These are phyloP conservation scores for Athelia psychrophila DNA, from an alignment of 1,284 basidiomycete genomes.

Conservation along the genomic window DNA sequence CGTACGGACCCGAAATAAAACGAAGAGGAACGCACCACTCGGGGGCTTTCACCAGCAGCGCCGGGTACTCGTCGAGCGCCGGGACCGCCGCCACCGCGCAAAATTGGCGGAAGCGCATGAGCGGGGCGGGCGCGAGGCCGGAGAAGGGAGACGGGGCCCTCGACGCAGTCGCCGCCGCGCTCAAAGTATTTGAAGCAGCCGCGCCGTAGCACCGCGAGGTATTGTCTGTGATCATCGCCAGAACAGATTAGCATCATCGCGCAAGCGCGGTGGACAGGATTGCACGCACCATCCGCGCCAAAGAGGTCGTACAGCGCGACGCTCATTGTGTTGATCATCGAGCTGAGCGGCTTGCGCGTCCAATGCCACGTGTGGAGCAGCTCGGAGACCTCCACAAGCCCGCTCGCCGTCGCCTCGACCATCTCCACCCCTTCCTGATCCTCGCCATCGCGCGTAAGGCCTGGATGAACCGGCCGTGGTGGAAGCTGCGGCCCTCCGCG, in stretches of 20 bases:
- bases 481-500: constrained; percentile 82
- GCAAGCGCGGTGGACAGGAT: constrained; percentile 8
- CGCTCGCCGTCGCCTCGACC: constrained; percentile 81
- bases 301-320: constrained; percentile 92
- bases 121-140: constrained; percentile 73
- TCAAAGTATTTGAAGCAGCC: constrained; percentile 99
- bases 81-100: constrained; percentile 29
- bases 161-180: constrained; percentile 85
- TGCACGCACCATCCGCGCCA: constrained; percentile 72
- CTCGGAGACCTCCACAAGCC: constrained; percentile 61
- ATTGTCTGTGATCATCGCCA: constrained; percentile 54
- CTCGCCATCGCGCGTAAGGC: constrained; percentile 71
- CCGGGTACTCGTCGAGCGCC: constrained; percentile 58
- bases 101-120: constrained; percentile 89
- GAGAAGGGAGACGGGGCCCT: constrained; percentile 86
- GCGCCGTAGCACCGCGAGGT: constrained; percentile 80
- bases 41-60: constrained; percentile 50
- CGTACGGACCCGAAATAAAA: constrained; percentile 2
- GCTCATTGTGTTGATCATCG: constrained; percentile 88
- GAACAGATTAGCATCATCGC: too few relatives aligned
- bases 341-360: constrained; percentile 76
- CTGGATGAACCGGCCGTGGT: constrained; percentile 93
- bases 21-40: too few relatives aligned
- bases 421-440: constrained; percentile 64
- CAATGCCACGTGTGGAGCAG: constrained; percentile 79